Evolutionary conservation across 164 flowering plant genomes (phyloP), one percentile per base, ranked within the genome.

Genomic region (Vitis riparia): DNA sequence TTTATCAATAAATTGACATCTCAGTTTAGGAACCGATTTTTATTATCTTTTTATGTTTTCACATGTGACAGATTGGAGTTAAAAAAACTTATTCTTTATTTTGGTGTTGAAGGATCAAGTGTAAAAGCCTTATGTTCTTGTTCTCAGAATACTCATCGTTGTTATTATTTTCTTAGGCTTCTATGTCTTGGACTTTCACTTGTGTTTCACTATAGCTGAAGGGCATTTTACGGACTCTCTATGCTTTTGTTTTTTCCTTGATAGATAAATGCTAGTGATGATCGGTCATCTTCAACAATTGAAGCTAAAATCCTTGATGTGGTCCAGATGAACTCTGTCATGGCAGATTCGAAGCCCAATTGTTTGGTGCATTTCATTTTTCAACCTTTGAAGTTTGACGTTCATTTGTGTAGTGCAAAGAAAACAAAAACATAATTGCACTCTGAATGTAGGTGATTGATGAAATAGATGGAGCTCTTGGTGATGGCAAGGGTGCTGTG

Each of bases 251-350:
- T 7, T 8, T 71, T 17, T 10, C 44, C n/a, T 74, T 0, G 77
- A 68, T 72, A 96, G 99, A 85, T 96, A 51, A 96, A 96, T 87
- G 99, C 99, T 66, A 96, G 99, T 81, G 99, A 96, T 84, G 98
- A 96, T 75, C 85, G 98, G 69, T 19, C 19, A 19, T 19, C 19
- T 19, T 89, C 97, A 71, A 77, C 85, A 19, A 81, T 93, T 50
- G 99, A 91, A 84, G 79, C 92, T 27, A 93, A 90, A 84, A 91
- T 96, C 47, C 90, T 88, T 76, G 95, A 91, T 84, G 99, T 84
- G 51, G 91, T 96, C 80, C 91, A 91, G 82, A 93, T 91, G 97
- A 85, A 96, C 70, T 96, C 99, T 76, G 88, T 93, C 60, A 81
- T 82, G 77, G 81, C 85, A 62, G 92, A 91, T 57, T 81, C 93